These are phyloP conservation scores for Prunus mongolica DNA, from an alignment of 306 rosid species.

Conservation along the genomic window DNA sequence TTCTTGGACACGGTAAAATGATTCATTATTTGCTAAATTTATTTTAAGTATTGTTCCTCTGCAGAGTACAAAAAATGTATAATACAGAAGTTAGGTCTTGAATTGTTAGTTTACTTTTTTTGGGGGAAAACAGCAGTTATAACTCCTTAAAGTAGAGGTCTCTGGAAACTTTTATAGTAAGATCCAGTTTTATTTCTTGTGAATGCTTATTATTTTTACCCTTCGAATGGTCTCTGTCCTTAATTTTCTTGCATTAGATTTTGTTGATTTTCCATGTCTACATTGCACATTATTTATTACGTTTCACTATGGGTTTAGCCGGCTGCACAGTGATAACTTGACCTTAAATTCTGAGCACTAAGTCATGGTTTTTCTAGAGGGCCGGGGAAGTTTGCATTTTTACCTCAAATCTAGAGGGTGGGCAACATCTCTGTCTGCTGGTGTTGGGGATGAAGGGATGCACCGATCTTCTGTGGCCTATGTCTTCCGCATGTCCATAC, in stretches of 20 bases:
- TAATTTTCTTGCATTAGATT: neutral
- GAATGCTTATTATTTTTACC: neutral
- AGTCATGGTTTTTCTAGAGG: constrained; percentile 62
- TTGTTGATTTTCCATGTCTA: neutral
- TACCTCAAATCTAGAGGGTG: constrained; percentile 83
- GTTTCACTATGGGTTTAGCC: neutral
- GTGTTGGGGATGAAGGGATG: constrained; percentile 89
- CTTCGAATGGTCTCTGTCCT: neutral
- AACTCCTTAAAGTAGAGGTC: neutral
- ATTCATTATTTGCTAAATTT: constrained; percentile 11
- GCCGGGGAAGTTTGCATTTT: constrained; percentile 86
- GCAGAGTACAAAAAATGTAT: neutral
- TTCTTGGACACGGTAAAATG: constrained; percentile 93
- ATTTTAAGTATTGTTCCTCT: neutral
- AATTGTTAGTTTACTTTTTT: neutral
- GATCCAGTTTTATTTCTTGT: neutral
- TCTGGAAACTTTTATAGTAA: neutral
- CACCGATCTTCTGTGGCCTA: constrained; percentile 70
- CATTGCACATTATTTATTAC: neutral
- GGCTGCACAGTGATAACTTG: constrained; percentile 1
- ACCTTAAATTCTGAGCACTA: constrained; percentile 25
- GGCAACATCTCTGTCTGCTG: constrained; percentile 85
- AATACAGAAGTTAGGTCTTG: neutral
- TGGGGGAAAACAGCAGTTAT: neutral
- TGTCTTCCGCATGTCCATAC: constrained; percentile 70